Evolutionary conservation across 208 protist species (phyloP).

Genomic region (Wallacemonas sp.): DNA sequence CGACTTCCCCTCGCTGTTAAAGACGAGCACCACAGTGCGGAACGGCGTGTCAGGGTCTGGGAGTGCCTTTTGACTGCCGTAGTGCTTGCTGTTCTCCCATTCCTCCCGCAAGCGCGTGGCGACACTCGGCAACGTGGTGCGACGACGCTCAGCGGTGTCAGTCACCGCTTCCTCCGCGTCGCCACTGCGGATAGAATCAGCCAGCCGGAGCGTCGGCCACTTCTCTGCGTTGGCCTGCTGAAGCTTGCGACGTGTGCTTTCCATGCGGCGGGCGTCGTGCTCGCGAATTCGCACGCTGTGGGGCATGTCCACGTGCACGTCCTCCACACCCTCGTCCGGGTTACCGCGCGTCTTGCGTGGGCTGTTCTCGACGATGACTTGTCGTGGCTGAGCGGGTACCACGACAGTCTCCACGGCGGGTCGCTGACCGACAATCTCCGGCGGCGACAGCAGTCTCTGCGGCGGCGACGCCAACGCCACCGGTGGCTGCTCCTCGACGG

Average conservation of each 20-base stretch:
- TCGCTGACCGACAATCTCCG: background rate
- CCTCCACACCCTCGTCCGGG: background rate
- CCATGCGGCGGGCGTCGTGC: background rate
- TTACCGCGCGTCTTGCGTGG: background rate
- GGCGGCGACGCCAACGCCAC: background rate
- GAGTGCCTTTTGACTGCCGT: background rate
- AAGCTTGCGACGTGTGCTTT: background rate
- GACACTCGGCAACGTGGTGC: background rate
- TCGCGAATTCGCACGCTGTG: background rate
- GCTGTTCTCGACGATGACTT: slow-evolving; percentile 3
- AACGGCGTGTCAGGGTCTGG: slow-evolving; percentile 1
- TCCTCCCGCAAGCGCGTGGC: slow-evolving; percentile 2
- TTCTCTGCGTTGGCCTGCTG: background rate
- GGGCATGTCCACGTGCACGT: slow-evolving; percentile 11
- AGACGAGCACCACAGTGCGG: slow-evolving; percentile 7
- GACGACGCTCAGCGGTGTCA: background rate
- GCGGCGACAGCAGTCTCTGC: background rate
- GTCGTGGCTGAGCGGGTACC: background rate
- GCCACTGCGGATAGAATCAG: background rate
- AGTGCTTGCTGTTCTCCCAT: slow-evolving; percentile 2
- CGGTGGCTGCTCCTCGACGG: background rate
- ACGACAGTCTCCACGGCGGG: background rate
- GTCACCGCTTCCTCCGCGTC: background rate
- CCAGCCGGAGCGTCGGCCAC: slow-evolving; percentile 6
- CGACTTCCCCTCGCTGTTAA: background rate